phyloP scores from a whole-genome alignment of 345 rosid genomes.

The Angophora floribunda region DNA sequence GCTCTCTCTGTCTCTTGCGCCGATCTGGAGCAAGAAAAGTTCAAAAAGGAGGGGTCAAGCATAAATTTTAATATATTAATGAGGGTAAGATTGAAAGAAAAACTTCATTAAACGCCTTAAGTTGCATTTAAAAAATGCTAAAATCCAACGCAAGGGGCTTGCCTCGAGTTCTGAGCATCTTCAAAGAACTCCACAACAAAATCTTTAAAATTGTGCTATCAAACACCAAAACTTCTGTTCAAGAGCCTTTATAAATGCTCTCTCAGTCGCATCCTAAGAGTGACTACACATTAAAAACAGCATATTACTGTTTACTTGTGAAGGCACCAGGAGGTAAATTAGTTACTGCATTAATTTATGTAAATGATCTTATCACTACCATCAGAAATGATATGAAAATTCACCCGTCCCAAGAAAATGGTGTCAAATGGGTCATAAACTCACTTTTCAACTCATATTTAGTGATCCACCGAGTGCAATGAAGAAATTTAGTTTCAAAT shows the following conservation, averaged over 20 bases:
- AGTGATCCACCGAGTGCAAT: neutral
- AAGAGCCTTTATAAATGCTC: neutral
- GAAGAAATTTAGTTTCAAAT: neutral
- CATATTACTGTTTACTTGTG: neutral
- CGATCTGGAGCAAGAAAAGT: neutral
- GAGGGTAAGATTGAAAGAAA: neutral
- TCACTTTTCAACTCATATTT: neutral
- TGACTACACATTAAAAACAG: neutral
- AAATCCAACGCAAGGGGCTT: neutral
- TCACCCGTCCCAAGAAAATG: accelerated
- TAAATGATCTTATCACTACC: neutral
- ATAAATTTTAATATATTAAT: neutral
- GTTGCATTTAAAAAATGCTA: neutral
- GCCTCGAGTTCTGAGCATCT: neutral
- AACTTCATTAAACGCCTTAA: neutral
- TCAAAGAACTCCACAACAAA: neutral
- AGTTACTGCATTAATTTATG: neutral
- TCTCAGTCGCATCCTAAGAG: neutral
- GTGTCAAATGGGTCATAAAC: neutral
- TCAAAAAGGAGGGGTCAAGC: neutral
- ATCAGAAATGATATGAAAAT: neutral
- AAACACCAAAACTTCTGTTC: neutral
- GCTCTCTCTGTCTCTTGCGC: neutral
- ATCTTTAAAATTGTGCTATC: neutral
- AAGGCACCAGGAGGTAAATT: neutral